These are phyloP conservation scores for Leccinellum albellum DNA, from an alignment of 768 basidiomycete species.

Conservation along the genomic window DNA sequence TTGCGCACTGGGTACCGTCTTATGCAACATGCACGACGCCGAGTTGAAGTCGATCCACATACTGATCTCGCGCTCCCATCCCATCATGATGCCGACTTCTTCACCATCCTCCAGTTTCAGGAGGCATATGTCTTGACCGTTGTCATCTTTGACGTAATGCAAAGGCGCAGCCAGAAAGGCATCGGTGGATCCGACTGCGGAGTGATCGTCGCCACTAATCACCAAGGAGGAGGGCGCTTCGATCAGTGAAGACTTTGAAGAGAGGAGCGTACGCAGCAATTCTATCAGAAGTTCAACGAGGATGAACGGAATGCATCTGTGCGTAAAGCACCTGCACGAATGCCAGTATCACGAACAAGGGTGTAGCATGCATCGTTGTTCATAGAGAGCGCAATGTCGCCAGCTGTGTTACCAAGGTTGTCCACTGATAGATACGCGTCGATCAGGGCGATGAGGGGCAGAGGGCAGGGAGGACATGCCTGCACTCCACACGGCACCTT, in stretches of 20 bases:
- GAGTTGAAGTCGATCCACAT: slow-evolving; percentile 18
- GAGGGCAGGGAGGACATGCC: slow-evolving; percentile 40
- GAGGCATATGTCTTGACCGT: slow-evolving; percentile 82
- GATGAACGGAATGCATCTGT: slow-evolving; percentile 1
- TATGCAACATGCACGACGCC: slow-evolving; percentile 10
- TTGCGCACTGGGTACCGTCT: slow-evolving; percentile 54
- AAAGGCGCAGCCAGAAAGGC: slow-evolving; percentile 71
- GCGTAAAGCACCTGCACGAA: slow-evolving; percentile 69
- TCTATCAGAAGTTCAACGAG: slow-evolving; percentile 40
- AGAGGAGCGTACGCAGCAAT: slow-evolving; percentile 63
- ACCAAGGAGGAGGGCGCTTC: slow-evolving; percentile 33
- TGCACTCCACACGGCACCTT: slow-evolving; percentile 90
- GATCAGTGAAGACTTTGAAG: slow-evolving; percentile 37
- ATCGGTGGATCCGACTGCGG: slow-evolving; percentile 58
- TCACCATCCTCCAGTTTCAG: slow-evolving; percentile 56
- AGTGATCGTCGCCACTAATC: slow-evolving; percentile 48
- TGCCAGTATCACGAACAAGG: slow-evolving; percentile 85
- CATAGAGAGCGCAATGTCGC: slow-evolving; percentile 84
- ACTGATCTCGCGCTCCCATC: slow-evolving; percentile 90
- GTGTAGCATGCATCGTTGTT: slow-evolving; percentile 74
- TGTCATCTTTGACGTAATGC: slow-evolving; percentile 60
- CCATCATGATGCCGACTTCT: slow-evolving; percentile 99
- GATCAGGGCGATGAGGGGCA: background rate
- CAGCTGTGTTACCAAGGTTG: slow-evolving; percentile 75
- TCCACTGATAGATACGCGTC: slow-evolving; percentile 50